Base-by-base conservation (phyloP, 768 basidiomycete species). In the Pleurotus platypus region DNA sequence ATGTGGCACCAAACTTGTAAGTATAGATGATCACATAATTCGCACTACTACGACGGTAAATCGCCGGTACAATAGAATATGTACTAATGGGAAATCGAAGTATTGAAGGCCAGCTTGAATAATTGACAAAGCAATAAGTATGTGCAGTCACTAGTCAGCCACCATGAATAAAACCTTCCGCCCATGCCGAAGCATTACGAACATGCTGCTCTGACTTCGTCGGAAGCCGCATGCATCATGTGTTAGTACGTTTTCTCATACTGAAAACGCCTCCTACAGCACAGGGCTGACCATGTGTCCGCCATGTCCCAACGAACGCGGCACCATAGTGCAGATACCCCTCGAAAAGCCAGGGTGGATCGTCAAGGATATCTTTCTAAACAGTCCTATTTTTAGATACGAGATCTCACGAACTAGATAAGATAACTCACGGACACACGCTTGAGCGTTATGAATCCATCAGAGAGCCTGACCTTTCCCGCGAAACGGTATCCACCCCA, bases 401-500 rank as follows among this genome's bases (percentile, higher is more conserved):
- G 49, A 13, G 27, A 55, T 40, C 18, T 9, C 20, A 42, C 24
- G 43, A 13, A 42, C 35, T 56, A 63, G 53, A 48, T 60, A 57
- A 54, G 35, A 53, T 59, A 18, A 70, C 81, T 59, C 63, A 87
- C 86, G 62, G 85, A 80, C 70, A 82, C 77, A 65, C 87, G 78
- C 66, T 78, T 80, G 66, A 90, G 71, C 48, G 75, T 73, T 59
- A 91, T 78, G 62, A 75, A 68, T 15, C 88, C 89, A 65, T 87
- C 82, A 39, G 73, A 46, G 11, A 55, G 72, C 35, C 79, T 73
- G 46, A 89, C 75, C 22, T 80, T 72, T 49, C 89, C 89, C 9
- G 74, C 72, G 64, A 85, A 83, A 57, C 67, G 77, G 67, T 81
- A 89, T 9, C 82, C 80, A 4, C 83, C 86, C 87, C 89, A 91